Evolutionary conservation across 805 yeast species (phyloP), one percentile per base, ranked within the genome.

Genomic region (Zygosaccharomyces siamensis): DNA sequence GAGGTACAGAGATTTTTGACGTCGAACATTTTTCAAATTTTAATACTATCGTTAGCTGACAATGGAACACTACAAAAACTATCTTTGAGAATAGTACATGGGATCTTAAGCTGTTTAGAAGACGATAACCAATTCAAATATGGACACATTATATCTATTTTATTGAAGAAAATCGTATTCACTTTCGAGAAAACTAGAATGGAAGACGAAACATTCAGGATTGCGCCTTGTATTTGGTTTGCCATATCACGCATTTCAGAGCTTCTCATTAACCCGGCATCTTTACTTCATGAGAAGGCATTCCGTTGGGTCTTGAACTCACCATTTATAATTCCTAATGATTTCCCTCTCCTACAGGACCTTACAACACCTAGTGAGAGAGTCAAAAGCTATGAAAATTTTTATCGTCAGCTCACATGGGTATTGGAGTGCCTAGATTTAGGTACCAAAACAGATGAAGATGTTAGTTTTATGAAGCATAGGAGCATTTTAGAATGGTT

Each of bases 281-380:
- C 87, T 53, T 76, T 74, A 56, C 63, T 92, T 18, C 86, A 84
- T 64, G 96, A 89, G 53, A 79, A 80, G 55, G 79, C 80, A 0
- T 79, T 74, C 57, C 76, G 83, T 50, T 88, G 81, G 75, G 72
- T 89, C 8, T 68, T 88, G 30, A 69, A 68, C 45, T 61, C 65
- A n/a, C 74, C 76, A 27, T 55, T 61, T 16, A 55, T 79, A 14
- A 66, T 66, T 33, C 45, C 60, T 0, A 63, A 65, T 46, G 80
- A 77, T 12, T 57, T 79, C 5, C 82, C 83, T 3, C 56, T 79
- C 6, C 63, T 64, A 3, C 48, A 64, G 4, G 53, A 52, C 11
- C 44, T 54, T 14, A 30, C 47, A 8, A 36, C 38, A 8, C 49
- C 51, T 11, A 50, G 51, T 28, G 51, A 36, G 38, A 47, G 35